These are phyloP conservation scores for Aspergillus sp. DNA, from an alignment of 2,329 filamentous ascomycete species.

Conservation along the genomic window DNA sequence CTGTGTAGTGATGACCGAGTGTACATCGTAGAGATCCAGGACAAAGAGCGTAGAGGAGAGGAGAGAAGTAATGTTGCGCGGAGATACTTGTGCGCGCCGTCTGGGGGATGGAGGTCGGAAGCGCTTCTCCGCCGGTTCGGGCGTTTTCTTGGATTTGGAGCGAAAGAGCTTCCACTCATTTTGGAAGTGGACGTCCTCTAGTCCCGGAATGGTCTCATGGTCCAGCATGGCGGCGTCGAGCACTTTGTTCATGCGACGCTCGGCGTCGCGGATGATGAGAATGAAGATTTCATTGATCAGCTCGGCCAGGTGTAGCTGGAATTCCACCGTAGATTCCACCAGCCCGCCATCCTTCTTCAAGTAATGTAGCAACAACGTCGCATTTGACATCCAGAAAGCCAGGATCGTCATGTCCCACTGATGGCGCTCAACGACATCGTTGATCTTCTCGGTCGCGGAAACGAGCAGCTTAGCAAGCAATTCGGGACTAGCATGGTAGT, in stretches of 20 bases:
- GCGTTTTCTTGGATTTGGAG: constrained; percentile 79
- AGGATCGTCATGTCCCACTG: constrained; percentile 99
- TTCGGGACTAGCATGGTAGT: constrained; percentile 90
- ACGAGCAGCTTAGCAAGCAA: constrained; percentile 78
- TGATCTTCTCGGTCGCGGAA: constrained; percentile 92
- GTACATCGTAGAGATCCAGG: constrained; percentile 96
- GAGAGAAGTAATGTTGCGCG: constrained; percentile 91
- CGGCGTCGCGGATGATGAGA: constrained; percentile 91
- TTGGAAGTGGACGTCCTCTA: constrained; percentile 95
- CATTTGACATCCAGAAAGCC: constrained; percentile 98
- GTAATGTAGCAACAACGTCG: constrained; percentile 91
- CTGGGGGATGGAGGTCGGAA: constrained; percentile 93
- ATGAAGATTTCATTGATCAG: constrained; percentile 98
- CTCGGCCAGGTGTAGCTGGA: constrained; percentile 90
- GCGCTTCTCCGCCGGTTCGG: constrained; percentile 85
- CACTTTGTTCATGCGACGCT: constrained; percentile 93
- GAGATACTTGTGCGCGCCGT: constrained; percentile 85
- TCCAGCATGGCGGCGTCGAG: constrained; percentile 92
- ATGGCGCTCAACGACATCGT: constrained; percentile 88
- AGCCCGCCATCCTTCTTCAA: constrained; percentile 90
- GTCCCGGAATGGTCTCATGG: constrained; percentile 95
- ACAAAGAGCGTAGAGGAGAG: constrained; percentile 96
- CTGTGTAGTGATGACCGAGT: constrained; percentile 92
- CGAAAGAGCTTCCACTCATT: constrained; percentile 99
- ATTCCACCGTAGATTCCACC: constrained; percentile 77